Conservation (phyloP, 192 early-diverging fungal species). For the Coemansia sp. region DNA sequence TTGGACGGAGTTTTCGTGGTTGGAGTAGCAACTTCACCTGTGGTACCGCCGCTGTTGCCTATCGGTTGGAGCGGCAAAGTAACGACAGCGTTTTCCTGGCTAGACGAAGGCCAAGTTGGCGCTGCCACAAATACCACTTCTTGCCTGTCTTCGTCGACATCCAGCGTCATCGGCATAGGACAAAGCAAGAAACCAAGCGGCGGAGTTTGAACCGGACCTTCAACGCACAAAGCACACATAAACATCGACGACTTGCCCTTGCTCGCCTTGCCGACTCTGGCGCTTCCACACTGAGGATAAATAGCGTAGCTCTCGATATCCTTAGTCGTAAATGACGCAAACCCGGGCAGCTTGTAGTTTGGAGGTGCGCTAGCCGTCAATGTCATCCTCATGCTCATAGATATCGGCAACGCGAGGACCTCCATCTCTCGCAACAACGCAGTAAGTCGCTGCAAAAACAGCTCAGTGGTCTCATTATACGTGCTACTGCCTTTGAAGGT, state of each 20-base stretch:
- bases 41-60: no score
- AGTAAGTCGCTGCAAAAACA: constrained; percentile 29
- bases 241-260: constrained; percentile 14
- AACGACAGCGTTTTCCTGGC: not conserved
- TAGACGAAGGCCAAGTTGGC: not conserved
- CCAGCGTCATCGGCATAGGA: constrained; percentile 24
- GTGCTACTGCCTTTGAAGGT: not conserved
- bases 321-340: constrained; percentile 10
- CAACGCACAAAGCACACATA: constrained; percentile 42
- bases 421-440: constrained; percentile 42
- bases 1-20: not conserved
- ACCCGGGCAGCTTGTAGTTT: constrained; percentile 29
- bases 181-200: constrained; percentile 35
- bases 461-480: constrained; percentile 2
- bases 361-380: constrained; percentile 16
- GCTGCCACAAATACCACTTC: constrained; percentile 38
- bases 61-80: not conserved
- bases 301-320: constrained; percentile 22
- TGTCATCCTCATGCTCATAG: constrained; percentile 24
- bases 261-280: constrained; percentile 31
- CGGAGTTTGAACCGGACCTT: constrained; percentile 39
- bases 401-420: constrained; percentile 26
- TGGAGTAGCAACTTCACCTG: not conserved
- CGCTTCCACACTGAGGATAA: constrained; percentile 42
- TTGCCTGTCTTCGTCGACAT: constrained; percentile 28